Conservation (phyloP, 306 rosid genomes). For the Nissolia schottii region DNA sequence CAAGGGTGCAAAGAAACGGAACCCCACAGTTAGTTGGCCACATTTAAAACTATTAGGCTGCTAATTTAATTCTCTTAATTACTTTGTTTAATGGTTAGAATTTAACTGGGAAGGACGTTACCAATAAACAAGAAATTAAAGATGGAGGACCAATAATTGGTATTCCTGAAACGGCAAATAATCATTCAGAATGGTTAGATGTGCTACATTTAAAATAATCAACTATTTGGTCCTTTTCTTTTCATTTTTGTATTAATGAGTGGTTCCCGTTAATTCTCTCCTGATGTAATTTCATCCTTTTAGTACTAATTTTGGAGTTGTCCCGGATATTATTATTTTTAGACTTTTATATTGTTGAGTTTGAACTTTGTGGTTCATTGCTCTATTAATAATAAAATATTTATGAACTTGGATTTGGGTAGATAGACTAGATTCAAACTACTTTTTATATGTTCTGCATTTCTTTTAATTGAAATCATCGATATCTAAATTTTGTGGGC, state of each 20-base stretch:
- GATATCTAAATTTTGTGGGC: too few species aligned
- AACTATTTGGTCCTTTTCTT: background rate
- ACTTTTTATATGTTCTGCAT: too few species aligned
- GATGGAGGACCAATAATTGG: background rate
- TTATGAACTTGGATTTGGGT: constrained; percentile 9
- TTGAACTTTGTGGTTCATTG: background rate
- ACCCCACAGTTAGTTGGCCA: constrained; percentile 48
- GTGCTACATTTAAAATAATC: background rate
- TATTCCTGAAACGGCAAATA: background rate
- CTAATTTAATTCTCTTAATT: constrained; percentile 4
- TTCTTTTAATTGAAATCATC: too few species aligned
- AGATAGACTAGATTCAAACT: constrained; percentile 1
- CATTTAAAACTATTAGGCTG: constrained; percentile 64
- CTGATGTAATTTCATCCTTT: background rate
- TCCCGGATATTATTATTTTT: background rate
- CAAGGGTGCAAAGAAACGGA: constrained; percentile 44
- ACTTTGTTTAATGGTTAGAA: background rate
- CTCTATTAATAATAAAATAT: constrained; percentile 1
- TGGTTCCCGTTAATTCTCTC: background rate
- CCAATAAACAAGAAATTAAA: background rate
- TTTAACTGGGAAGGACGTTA: background rate
- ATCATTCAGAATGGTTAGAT: background rate
- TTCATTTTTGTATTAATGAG: background rate
- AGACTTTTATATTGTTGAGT: background rate
- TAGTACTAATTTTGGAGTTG: background rate